Base-by-base conservation (phyloP, 768 basidiomycete species). In the Pisolithus tinctorius region DNA sequence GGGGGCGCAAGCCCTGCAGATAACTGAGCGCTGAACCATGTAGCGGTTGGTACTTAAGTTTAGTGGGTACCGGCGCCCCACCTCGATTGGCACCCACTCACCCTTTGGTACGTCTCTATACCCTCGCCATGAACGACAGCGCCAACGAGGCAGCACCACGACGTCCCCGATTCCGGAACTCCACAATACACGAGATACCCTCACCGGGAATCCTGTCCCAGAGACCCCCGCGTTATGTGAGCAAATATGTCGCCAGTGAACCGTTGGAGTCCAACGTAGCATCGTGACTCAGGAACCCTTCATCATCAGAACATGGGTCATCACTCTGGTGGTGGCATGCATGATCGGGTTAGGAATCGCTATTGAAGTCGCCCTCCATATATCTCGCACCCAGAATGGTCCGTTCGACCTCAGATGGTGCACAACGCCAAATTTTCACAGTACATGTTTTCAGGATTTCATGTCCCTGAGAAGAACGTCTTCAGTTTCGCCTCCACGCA, bases 301-400 rank as follows among this genome's bases (percentile, higher is more conserved):
- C 29, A 40, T 60, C 14, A 46, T 69, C 48, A 63, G 74, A 67
- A 64, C 69, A 49, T 73, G 73, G 42, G 56, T 78, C 37, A 68
- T 73, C 10, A 37, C 75, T 10, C 69, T 61, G 2, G 67, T 70
- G 9, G 71, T 76, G 25, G 40, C 75, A 11, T 17, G 73, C 30
- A 76, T 80, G 69, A 61, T 84, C 26, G 41, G 59, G 1, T 47
- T 81, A 20, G 81, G 76, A 6, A 59, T 79, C 29, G 76, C 63
- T 0, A 58, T 83, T 13, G 79, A 81, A 56, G 56, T 74, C n/a
- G 76, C 65, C 3, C 69, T 74, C 11, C 59, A 55, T 13, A 23
- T 80, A 7, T 82, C 81, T 0, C 57, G 60, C 26, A 65, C 62
- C 27, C 66, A 68, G 45, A 63, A 73, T 45, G 80, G 80, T 78